A percentile compares a stretch with the other conserved stretches of the same genome.
phyloP scores from a whole-genome alignment of 2,329 filamentous ascomycete species.

The Colletotrichum navitas region DNA sequence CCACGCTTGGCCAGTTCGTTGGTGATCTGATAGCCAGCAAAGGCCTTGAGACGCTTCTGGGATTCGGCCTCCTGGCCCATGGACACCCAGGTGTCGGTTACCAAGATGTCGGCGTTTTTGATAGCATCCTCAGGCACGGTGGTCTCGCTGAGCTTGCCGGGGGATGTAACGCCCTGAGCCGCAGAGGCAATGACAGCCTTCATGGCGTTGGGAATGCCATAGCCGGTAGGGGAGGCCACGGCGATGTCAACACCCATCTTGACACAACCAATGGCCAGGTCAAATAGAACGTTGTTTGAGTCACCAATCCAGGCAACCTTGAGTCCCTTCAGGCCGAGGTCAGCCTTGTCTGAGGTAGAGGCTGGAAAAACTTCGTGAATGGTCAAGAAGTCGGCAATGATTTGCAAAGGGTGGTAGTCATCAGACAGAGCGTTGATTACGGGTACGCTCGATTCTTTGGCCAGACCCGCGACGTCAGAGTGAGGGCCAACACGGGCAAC shows the following conservation, averaged over 20 bases:
- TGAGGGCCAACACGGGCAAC: conserved; percentile 84
- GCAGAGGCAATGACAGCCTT: conserved; percentile 77
- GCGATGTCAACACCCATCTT: conserved; percentile 90
- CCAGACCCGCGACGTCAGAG: conserved; percentile 78
- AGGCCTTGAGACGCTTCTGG: conserved; percentile 81
- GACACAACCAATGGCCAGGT: conserved; percentile 87
- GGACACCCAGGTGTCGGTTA: conserved; percentile 98
- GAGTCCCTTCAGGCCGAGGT: conserved; percentile 80
- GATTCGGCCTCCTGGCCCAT: conserved; percentile 97
- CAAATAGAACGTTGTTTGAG: conserved; percentile 96
- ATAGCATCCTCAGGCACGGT: conserved; percentile 86
- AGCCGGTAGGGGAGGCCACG: conserved; percentile 88
- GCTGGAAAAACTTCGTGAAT: conserved; percentile 82
- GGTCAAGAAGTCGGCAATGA: conserved; percentile 93
- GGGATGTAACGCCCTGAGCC: conserved; percentile 65
- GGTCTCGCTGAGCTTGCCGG: conserved; percentile 80
- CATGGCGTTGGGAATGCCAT: conserved; percentile 84
- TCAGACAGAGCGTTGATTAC: conserved; percentile 92
- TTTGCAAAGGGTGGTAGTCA: conserved; percentile 93
- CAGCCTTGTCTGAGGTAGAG: conserved; percentile 48
- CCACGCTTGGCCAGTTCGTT: conserved; percentile 84
- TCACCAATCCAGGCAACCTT: conserved; percentile 98
- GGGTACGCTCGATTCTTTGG: conserved; percentile 80
- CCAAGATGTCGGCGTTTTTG: conserved; percentile 86
- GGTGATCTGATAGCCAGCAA: conserved; percentile 93